Conservation (phyloP, 2,329 filamentous ascomycete genomes). For the Penicillium capsulatum region DNA sequence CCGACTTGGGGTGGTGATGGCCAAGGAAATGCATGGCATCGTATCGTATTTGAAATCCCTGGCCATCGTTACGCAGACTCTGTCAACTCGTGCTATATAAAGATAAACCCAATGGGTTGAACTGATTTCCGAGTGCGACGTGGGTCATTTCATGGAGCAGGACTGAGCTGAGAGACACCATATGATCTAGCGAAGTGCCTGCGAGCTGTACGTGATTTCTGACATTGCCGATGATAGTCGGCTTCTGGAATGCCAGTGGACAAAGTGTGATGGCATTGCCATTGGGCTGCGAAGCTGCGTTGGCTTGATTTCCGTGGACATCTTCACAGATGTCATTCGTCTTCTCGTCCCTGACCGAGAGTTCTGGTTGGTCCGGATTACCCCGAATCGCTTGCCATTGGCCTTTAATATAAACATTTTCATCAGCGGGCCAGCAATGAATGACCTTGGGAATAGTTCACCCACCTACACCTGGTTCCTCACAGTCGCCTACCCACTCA, state of each 20-base stretch:
- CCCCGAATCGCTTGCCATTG: neutral
- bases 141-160: neutral
- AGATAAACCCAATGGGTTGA: too few relatives aligned
- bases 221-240: neutral
- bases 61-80: neutral
- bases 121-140: neutral
- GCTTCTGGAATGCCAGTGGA: neutral
- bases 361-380: neutral
- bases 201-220: neutral
- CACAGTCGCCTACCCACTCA: neutral
- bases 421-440: too few relatives aligned
- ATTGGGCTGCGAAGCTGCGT: neutral
- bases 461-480: neutral
- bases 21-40: neutral
- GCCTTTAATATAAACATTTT: too few relatives aligned
- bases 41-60: neutral
- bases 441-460: too few relatives aligned
- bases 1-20: neutral
- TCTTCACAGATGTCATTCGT: neutral
- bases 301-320: neutral
- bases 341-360: neutral
- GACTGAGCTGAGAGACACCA: neutral
- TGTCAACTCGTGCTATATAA: too few relatives aligned
- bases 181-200: neutral
- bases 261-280: neutral